Conservation (phyloP, 1,284 basidiomycete species). For the Agaricales sp. region DNA sequence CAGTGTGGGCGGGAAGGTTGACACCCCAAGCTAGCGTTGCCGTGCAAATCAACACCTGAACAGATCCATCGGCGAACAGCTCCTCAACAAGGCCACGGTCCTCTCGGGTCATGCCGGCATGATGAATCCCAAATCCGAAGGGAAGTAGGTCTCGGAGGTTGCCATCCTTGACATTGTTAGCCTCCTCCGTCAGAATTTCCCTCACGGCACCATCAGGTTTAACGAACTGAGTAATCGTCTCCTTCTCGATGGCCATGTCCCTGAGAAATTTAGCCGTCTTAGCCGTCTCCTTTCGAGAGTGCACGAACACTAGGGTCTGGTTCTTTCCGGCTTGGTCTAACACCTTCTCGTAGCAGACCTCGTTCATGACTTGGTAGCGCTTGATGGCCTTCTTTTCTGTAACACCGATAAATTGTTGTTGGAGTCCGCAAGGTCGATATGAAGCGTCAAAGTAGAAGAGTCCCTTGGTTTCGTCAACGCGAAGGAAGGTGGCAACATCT, state of each 20-base stretch:
- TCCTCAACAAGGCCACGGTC: conserved; percentile 93
- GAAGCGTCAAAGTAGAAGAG: conserved; percentile 97
- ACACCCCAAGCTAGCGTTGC: conserved; percentile 99
- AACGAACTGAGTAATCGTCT: conserved; percentile 93
- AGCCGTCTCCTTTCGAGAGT: conserved; percentile 96
- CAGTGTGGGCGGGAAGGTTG: conserved; percentile 94
- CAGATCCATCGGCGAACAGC: conserved; percentile 85
- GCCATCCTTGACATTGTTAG: conserved; percentile 74
- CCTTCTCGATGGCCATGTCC: conserved; percentile 93
- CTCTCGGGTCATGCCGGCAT: conserved; percentile 96
- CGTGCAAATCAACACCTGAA: conserved; percentile 95
- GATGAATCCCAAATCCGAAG: conserved; percentile 97
- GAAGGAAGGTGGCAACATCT: conserved; percentile 97
- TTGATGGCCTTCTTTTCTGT: conserved; percentile 99
- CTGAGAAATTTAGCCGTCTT: conserved; percentile 95
- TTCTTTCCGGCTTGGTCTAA: conserved; percentile 89
- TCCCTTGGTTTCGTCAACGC: conserved; percentile 87
- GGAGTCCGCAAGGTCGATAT: conserved; percentile 89
- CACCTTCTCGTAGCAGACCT: conserved; percentile 98
- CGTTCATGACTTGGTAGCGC: conserved; percentile 96
- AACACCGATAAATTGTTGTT: conserved; percentile 96
- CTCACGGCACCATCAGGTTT: conserved; percentile 75
- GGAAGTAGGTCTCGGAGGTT: conserved; percentile 88
- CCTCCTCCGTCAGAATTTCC: conserved; percentile 82
- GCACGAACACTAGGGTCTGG: conserved; percentile 92